Evolutionary conservation across 805 yeast species (phyloP), one percentile per base, ranked within the genome.

Genomic region (Wickerhamiella domercqiae): DNA sequence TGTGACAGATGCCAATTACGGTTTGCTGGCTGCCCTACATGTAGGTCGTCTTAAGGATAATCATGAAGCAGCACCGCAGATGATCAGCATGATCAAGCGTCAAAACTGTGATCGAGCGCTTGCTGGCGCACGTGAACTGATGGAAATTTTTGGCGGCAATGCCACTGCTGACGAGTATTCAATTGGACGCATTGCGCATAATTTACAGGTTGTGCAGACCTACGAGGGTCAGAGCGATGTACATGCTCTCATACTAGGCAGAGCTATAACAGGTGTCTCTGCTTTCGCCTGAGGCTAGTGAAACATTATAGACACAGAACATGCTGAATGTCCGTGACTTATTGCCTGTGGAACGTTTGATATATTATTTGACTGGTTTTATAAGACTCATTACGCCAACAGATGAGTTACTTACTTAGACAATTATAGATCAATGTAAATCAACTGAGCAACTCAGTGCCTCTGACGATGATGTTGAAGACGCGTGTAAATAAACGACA

Each of bases 121-220:
- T 21, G 52, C 45, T 21, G 51, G 57, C 39, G 33, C 63, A 14
- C 49, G 67, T 18, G 47, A 41, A 15, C 48, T 62, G 29, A 60
- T 61, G 67, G 67, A 63, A 44, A 52, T 62, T 15, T 62, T 62
- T 41, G 67, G 67, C 5, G 67, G 67, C n/a, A 63, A 62, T 35
- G 67, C 60, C 14, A 50, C 61, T n/a, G 50, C 60, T 34, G 67
- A 62, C 38, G 67, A 63, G 52, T 62, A 63, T 41, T 63, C 57
- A 35, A 62, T 62, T 39, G 62, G 61, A 20, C 47, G 67, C 36
- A 59, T 63, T 36, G 63, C 64, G 18, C 61, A 58, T 32, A 62
- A 62, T 43, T 48, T 62, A 35, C 63, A 55, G 49, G 66, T 62
- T 5, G 65, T 60, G 19, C 67, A 63, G 47, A 62, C 67, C n/a